Conservation (phyloP, 495 filamentous ascomycete species). For the Trichoderma virens region DNA sequence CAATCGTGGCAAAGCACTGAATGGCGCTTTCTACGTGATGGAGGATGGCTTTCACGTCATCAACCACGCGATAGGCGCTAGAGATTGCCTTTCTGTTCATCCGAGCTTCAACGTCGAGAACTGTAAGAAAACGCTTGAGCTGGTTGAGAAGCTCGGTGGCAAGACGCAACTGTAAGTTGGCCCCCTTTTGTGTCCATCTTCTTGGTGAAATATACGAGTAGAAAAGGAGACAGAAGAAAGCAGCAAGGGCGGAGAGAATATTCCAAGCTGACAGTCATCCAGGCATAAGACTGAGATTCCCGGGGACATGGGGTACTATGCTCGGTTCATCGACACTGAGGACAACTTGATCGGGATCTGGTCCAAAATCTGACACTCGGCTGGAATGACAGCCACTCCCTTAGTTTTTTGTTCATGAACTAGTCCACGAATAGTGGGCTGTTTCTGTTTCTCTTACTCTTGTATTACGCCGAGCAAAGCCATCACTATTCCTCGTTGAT, state of each 20-base stretch:
- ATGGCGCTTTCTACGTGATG: slow-evolving; percentile 16
- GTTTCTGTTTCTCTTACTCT: no score
- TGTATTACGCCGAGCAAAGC: no score
- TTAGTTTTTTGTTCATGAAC: not conserved
- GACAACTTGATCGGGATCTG: slow-evolving; percentile 23
- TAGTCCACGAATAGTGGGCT: not conserved
- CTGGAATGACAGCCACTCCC: not conserved
- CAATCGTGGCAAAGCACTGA: slow-evolving; percentile 13
- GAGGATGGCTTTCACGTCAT: slow-evolving; percentile 14
- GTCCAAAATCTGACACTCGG: slow-evolving; percentile 9
- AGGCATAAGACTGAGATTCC: slow-evolving; percentile 16
- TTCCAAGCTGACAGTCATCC: not conserved
- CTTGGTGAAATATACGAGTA: not conserved
- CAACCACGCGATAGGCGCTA: slow-evolving; percentile 10
- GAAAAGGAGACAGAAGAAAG: not conserved
- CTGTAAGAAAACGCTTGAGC: slow-evolving; percentile 16
- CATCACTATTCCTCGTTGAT: no score
- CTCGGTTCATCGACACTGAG: slow-evolving; percentile 20
- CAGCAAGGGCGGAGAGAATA: not conserved
- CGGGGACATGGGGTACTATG: slow-evolving; percentile 18
- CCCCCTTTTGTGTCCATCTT: not conserved
- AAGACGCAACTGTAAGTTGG: slow-evolving; percentile 14
- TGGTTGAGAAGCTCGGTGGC: slow-evolving; percentile 16
- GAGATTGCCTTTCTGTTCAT: slow-evolving; percentile 4
- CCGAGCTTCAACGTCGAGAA: slow-evolving; percentile 18